phyloP scores from a whole-genome alignment of 2,329 filamentous ascomycete species.

The Blastomyces parvus region DNA sequence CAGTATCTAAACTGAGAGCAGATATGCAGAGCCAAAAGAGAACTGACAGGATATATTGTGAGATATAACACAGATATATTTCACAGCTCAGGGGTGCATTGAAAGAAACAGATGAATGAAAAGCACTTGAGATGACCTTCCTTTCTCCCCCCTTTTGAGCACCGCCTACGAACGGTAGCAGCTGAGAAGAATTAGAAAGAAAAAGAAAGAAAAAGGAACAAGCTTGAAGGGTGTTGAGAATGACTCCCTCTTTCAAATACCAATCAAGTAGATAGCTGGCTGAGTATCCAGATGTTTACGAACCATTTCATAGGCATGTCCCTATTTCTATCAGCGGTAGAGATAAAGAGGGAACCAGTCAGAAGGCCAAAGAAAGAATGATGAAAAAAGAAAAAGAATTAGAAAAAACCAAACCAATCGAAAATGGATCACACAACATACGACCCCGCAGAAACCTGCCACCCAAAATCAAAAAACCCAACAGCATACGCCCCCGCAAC shows the following conservation, averaged over 20 bases:
- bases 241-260: neutral
- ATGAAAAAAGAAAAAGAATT: neutral
- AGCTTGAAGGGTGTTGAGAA: neutral
- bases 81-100: neutral
- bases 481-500: constrained; percentile 44
- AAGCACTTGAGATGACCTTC: neutral
- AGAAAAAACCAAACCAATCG: constrained; percentile 1
- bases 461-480: constrained; percentile 48
- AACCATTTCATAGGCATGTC: neutral
- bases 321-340: neutral
- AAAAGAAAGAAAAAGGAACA: neutral
- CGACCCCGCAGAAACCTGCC: constrained; percentile 39
- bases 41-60: neutral
- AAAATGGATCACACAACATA: neutral
- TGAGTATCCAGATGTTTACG: neutral
- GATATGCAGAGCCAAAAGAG: neutral
- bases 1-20: too few relatives aligned
- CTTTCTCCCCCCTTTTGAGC: neutral
- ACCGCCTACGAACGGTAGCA: neutral
- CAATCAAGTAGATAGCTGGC: neutral
- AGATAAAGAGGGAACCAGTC: neutral
- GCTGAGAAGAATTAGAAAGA: neutral
- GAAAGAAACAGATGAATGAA: neutral
- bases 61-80: neutral
- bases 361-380: neutral